phyloP scores from a whole-genome alignment of 306 rosid species.

The Pachyrhizus erosus region DNA sequence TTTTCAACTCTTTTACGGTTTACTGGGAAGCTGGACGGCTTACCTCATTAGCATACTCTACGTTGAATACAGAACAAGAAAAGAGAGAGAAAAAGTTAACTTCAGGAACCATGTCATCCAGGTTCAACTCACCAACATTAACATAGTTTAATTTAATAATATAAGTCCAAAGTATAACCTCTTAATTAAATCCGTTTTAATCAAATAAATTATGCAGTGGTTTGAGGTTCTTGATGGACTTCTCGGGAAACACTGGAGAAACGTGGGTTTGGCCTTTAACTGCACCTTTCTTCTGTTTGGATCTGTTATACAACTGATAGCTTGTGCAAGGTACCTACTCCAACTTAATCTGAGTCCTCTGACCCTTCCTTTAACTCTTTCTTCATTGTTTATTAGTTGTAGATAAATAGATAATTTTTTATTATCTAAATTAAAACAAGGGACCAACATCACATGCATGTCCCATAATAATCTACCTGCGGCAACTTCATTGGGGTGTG shows the following conservation, averaged over 20 bases:
- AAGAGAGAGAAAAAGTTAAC: conserved; percentile 91
- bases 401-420: not conserved
- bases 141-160: not conserved
- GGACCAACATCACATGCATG: conserved; percentile 46
- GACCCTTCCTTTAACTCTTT: conserved; percentile 40
- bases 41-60: conserved; percentile 93
- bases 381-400: conserved; percentile 24
- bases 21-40: conserved; percentile 99
- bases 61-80: conserved; percentile 93
- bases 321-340: conserved; percentile 88
- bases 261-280: conserved; percentile 96
- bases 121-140: conserved; percentile 42
- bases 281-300: conserved; percentile 99
- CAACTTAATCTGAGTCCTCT: conserved; percentile 30
- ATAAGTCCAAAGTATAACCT: not conserved
- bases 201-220: conserved; percentile 58
- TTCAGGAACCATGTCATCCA: conserved; percentile 98
- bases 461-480: conserved; percentile 27
- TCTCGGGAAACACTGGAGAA: conserved; percentile 97
- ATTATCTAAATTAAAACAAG: not conserved
- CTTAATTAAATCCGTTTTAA: not conserved
- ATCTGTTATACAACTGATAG: conserved; percentile 97
- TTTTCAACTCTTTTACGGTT: conserved; percentile 87
- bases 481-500: conserved; percentile 37
- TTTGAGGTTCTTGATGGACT: conserved; percentile 99